Evolutionary conservation across 441 rosid species (phyloP).

Genomic region (Daphne laureola): DNA sequence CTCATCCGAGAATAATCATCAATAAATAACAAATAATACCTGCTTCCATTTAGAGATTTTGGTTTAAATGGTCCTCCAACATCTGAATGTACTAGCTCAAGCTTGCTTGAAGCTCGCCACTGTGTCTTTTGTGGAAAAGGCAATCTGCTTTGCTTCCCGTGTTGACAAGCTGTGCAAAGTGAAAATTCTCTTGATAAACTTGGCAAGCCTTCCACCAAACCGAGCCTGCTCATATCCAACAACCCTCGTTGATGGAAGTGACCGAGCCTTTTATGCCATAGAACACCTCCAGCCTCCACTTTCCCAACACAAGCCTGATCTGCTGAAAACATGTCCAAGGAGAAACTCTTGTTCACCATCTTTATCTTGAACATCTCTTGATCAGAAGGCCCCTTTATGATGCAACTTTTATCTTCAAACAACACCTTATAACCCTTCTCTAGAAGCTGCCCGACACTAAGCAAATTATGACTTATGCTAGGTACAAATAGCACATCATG

Average conservation of each 20-base stretch:
- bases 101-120: not conserved
- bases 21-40: not conserved
- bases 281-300: too few species aligned
- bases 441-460: not conserved
- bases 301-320: too few species aligned
- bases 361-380: too few species aligned
- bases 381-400: too few species aligned
- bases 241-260: not conserved
- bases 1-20: not conserved
- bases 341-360: too few species aligned
- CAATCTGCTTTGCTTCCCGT: not conserved
- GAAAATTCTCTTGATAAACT: too few species aligned
- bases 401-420: too few species aligned
- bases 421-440: too few species aligned
- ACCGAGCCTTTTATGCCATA: too few species aligned
- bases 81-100: not conserved
- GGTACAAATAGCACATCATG: not conserved
- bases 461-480: not conserved
- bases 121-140: not conserved
- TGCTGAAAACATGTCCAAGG: too few species aligned
- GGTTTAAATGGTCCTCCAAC: not conserved
- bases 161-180: too few species aligned
- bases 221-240: not conserved
- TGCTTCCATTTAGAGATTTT: not conserved
- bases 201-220: not conserved